A percentile compares a stretch with the other conserved stretches of the same genome.
These are phyloP conservation scores for Rhododendron griersonianum DNA, from an alignment of 148 eudicot genomes.

Conservation along the genomic window DNA sequence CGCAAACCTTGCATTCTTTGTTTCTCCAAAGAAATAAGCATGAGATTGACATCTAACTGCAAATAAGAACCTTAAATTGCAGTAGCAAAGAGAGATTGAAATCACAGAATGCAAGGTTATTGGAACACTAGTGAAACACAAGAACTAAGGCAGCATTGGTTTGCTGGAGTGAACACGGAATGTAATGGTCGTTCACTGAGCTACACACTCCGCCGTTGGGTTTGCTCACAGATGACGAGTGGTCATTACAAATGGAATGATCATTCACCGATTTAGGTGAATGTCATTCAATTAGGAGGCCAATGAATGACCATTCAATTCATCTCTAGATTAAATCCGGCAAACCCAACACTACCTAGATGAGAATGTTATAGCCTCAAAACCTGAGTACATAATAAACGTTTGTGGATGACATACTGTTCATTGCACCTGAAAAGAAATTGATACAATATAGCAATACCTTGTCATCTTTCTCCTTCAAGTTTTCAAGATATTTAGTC, in stretches of 20 bases:
- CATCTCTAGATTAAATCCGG: not conserved
- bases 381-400: not conserved
- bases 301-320: not conserved
- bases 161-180: not conserved
- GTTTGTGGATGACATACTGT: not conserved
- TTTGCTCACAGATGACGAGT: not conserved
- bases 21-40: constrained; percentile 24
- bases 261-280: not conserved
- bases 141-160: not conserved
- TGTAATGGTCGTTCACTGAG: not conserved
- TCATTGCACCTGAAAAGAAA: not conserved
- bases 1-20: constrained; percentile 13
- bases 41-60: constrained; percentile 26
- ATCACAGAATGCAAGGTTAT: not conserved
- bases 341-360: not conserved
- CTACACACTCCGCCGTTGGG: not conserved
- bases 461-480: constrained; percentile 39
- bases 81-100: not conserved
- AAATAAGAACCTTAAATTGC: constrained; percentile 11
- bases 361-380: not conserved
- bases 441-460: constrained; percentile 12
- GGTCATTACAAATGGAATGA: not conserved
- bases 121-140: not conserved
- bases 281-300: not conserved
- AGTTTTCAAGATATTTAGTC: constrained; percentile 38